Evolutionary conservation across 352 stramenopile genomes (phyloP), one percentile per base, ranked within the genome.

Genomic region (Globisporangium camurandrum): DNA sequence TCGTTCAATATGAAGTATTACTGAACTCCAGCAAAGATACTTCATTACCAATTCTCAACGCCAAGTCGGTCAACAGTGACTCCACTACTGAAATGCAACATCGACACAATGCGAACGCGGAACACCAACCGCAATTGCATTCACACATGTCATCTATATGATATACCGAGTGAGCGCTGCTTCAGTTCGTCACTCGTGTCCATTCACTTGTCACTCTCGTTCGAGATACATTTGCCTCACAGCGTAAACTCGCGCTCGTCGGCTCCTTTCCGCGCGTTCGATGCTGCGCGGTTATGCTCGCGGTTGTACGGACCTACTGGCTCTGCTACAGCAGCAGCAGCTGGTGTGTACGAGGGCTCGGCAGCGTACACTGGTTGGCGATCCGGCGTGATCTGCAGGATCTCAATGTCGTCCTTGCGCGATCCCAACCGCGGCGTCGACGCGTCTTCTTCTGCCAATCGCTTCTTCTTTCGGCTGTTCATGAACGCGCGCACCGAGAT

Each of bases 401-500:
- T 60, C 26, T 60, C 54, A 12, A 60, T 46, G 46, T 60, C 54
- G 26, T 60, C 54, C 38, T 60, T 60, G 44, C 51, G 51, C 10
- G 51, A 58, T 26, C 51, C 51, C 9, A 55, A n/a, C 6, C 46
- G 54, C 22, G 54, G 54, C n/a, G 37, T 50, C 2, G 41, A 27
- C 12, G 17, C 45, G 1, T 34, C 26, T 38, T 60, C 54, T 8
- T 55, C 39, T 26, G 46, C 28, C 3, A 55, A 31, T 3, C 54
- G 54, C 46, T 60, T 60, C 47, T 60, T 60, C 48, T 78, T 64
- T 17, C 70, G 65, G 17, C 63, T 59, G 23, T 72, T 66, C 20
- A 79, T 52, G 48, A 79, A 79, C 1, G 69, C 71, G 16, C 67
- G 68, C 23, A 82, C 58, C 1, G 71, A 82, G 30, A 79, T 71